These are phyloP conservation scores for Boletus rubroflammeus DNA, from an alignment of 768 basidiomycete species.

Conservation along the genomic window DNA sequence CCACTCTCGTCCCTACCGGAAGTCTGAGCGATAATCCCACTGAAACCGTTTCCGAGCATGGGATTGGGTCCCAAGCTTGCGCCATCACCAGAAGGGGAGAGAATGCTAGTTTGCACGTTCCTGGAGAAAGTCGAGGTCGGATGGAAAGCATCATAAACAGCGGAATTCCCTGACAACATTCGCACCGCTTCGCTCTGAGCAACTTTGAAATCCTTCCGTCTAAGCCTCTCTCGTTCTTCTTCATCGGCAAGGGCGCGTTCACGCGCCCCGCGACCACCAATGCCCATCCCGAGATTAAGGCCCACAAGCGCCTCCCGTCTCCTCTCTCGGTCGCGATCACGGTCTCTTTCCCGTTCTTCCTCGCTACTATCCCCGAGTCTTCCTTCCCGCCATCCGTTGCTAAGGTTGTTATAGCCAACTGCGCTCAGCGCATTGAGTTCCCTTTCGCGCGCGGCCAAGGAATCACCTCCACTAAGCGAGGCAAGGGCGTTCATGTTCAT, in stretches of 20 bases:
- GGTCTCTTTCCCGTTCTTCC: slow-evolving; percentile 44
- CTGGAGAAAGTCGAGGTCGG: slow-evolving; percentile 41
- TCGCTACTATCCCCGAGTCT: slow-evolving; percentile 31
- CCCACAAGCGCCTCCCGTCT: slow-evolving; percentile 43
- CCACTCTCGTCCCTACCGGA: slow-evolving; percentile 22
- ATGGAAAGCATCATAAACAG: slow-evolving; percentile 78
- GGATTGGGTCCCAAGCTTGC: slow-evolving; percentile 14
- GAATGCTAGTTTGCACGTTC: slow-evolving; percentile 22
- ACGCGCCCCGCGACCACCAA: slow-evolving; percentile 47
- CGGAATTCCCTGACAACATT: slow-evolving; percentile 39
- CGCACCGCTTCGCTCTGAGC: slow-evolving; percentile 35
- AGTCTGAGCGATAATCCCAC: slow-evolving; percentile 27
- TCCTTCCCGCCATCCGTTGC: slow-evolving; percentile 36
- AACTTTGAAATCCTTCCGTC: slow-evolving; percentile 51
- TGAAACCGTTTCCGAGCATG: slow-evolving; percentile 23
- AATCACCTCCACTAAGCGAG: slow-evolving; percentile 21
- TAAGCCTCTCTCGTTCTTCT: slow-evolving; percentile 47
- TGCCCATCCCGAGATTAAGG: slow-evolving; percentile 30
- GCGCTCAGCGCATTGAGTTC: slow-evolving; percentile 46
- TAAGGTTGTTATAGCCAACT: slow-evolving; percentile 40
- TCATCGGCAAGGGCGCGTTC: slow-evolving; percentile 64
- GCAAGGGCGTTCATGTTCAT: slow-evolving; percentile 27
- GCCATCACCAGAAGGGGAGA: slow-evolving; percentile 23
- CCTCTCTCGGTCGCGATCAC: slow-evolving; percentile 41
- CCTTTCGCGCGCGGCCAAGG: slow-evolving; percentile 43